A percentile compares a stretch with the other conserved stretches of the same genome.
These are phyloP conservation scores for Trametes pubescens DNA, from an alignment of 1,284 basidiomycete genomes.

Conservation along the genomic window DNA sequence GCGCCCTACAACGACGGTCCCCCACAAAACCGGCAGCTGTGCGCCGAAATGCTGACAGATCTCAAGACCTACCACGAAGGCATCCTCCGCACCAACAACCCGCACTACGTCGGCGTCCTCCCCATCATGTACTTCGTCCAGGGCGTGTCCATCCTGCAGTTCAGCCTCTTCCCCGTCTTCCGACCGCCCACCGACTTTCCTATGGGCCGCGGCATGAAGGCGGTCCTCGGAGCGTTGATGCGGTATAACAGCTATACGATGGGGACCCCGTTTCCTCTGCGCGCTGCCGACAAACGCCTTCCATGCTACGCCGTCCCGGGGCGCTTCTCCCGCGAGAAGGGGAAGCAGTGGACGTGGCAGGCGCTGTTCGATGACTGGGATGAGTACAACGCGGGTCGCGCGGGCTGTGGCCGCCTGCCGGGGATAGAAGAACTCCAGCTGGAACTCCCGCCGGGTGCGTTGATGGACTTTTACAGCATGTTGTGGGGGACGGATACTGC, in stretches of 20 bases:
- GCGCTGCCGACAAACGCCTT: not conserved
- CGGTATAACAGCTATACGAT: not conserved
- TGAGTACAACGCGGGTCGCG: not conserved
- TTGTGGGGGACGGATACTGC: too few species aligned
- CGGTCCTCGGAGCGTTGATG: too few species aligned
- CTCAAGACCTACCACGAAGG: not conserved
- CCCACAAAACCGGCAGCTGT: not conserved
- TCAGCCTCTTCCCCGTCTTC: not conserved
- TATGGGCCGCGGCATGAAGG: too few species aligned
- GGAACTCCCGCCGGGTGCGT: too few species aligned
- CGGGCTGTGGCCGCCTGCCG: not conserved
- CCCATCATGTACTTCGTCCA: not conserved
- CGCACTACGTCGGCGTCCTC: not conserved
- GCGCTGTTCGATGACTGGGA: not conserved
- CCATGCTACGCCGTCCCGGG: not conserved
- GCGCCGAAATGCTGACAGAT: not conserved
- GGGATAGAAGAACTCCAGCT: not conserved
- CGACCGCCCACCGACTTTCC: too few species aligned
- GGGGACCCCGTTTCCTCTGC: not conserved
- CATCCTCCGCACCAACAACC: not conserved
- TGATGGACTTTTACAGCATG: too few species aligned
- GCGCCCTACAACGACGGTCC: not conserved
- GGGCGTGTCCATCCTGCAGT: not conserved
- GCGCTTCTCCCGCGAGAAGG: too few species aligned
- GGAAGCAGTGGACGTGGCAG: not conserved